Percentiles rank a stretch among this genome's conserved stretches.
Evolutionary conservation across 1,284 basidiomycete genomes (phyloP).

Genomic region (Leccinum angustisporum): DNA sequence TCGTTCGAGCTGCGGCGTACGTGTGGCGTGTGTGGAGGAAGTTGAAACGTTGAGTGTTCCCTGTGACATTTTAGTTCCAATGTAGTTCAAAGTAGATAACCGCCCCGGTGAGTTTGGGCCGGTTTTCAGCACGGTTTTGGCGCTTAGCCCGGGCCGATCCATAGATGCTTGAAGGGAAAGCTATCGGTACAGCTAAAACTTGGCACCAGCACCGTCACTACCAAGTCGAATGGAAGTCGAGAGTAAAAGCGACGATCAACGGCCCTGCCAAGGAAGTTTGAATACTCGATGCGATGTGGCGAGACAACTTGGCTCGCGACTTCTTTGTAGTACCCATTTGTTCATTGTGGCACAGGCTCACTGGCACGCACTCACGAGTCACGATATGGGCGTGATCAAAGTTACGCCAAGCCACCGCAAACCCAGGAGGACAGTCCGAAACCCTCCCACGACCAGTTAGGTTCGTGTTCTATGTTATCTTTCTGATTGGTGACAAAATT

Average conservation of each 20-base stretch:
- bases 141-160: neutral
- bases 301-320: neutral
- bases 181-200: neutral
- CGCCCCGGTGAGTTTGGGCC: neutral
- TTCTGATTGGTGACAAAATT: conserved; percentile 23
- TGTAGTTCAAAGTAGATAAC: neutral
- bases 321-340: conserved; percentile 1
- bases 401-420: conserved; percentile 11
- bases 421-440: conserved; percentile 2
- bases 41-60: neutral
- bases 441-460: conserved; percentile 28
- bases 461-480: conserved; percentile 17
- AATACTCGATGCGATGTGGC: neutral
- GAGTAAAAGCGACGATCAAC: neutral
- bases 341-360: conserved; percentile 2
- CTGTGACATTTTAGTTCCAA: neutral
- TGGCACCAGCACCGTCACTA: neutral
- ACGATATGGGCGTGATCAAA: conserved; percentile 7
- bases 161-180: neutral
- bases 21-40: neutral
- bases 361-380: neutral
- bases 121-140: neutral
- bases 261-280: neutral
- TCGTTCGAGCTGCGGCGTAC: neutral
- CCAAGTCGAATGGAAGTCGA: neutral